Percentiles rank a stretch among this genome's conserved stretches.
These are phyloP conservation scores for Penicillium bovifimosum DNA, from an alignment of 495 filamentous ascomycete genomes.

Conservation along the genomic window DNA sequence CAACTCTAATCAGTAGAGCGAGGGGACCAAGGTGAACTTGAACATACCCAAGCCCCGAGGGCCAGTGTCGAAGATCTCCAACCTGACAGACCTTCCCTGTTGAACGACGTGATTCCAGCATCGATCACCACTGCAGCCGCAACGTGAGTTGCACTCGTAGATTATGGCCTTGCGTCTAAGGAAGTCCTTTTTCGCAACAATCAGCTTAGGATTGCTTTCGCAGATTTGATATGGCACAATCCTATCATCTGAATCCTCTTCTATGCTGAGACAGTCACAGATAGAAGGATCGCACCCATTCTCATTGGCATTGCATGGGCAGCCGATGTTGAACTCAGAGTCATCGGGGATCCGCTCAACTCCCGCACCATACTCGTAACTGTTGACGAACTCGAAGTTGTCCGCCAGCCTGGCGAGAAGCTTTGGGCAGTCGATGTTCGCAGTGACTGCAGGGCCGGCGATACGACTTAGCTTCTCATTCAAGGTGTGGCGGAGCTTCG, in stretches of 20 bases:
- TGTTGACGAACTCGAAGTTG: conserved; percentile 41
- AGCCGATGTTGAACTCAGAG: conserved; percentile 42
- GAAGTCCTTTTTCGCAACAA: conserved; percentile 28
- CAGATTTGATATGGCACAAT: conserved; percentile 35
- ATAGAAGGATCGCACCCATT: conserved; percentile 26
- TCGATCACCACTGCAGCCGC: conserved; percentile 50
- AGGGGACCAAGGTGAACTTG: not conserved
- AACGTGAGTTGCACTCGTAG: conserved; percentile 76
- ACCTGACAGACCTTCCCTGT: conserved; percentile 62
- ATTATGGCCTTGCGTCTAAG: conserved; percentile 46
- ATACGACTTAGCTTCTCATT: not conserved
- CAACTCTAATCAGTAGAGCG: conserved; percentile 2
- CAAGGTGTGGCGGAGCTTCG: conserved; percentile 7
- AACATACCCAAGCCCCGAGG: too few relatives aligned
- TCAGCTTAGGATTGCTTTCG: not conserved
- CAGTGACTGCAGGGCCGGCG: conserved; percentile 24
- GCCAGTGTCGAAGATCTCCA: conserved; percentile 88
- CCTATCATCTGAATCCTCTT: conserved; percentile 30
- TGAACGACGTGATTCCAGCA: conserved; percentile 84
- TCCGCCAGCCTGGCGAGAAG: conserved; percentile 21
- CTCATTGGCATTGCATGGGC: conserved; percentile 28
- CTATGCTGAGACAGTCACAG: conserved; percentile 36
- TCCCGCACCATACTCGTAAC: conserved; percentile 34
- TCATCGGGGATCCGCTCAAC: conserved; percentile 27
- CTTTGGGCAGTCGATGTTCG: conserved; percentile 18